These are phyloP conservation scores for Zychaea mexicana DNA, from an alignment of 371 early-diverging fungal species.

Conservation along the genomic window DNA sequence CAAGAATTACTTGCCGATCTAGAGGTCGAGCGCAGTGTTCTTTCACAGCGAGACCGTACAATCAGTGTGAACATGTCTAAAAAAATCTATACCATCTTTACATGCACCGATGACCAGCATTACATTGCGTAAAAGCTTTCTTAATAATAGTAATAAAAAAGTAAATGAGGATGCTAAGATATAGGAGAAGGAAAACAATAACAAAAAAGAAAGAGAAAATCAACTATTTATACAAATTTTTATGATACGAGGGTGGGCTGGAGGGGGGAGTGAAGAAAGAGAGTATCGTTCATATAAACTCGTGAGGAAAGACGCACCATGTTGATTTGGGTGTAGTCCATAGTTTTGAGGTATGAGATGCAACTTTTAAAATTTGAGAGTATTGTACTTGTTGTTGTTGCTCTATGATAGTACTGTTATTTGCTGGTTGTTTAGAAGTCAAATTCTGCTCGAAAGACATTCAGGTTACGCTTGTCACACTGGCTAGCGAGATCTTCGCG, in stretches of 20 bases:
- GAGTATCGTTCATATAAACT: neutral
- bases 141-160: neutral
- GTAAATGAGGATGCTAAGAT: slow-evolving; percentile 5
- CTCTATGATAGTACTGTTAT: neutral
- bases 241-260: neutral
- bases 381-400: neutral
- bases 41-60: slow-evolving; percentile 29
- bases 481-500: slow-evolving; percentile 76
- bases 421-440: slow-evolving; percentile 64
- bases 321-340: slow-evolving; percentile 17
- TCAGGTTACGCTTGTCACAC: slow-evolving; percentile 73
- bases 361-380: too few species aligned
- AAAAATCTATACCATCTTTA: slow-evolving; percentile 57
- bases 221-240: neutral
- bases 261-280: neutral
- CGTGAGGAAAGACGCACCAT: slow-evolving; percentile 22
- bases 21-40: slow-evolving; percentile 41
- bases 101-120: slow-evolving; percentile 46
- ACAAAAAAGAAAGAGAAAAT: slow-evolving; percentile 11
- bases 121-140: slow-evolving; percentile 25
- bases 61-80: slow-evolving; percentile 56
- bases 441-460: slow-evolving; percentile 78
- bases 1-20: slow-evolving; percentile 51
- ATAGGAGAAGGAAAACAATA: slow-evolving; percentile 16
- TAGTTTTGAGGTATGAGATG: slow-evolving; percentile 5